These are phyloP conservation scores for Didymella pinodella DNA, from an alignment of 2,329 filamentous ascomycete species.

Conservation along the genomic window DNA sequence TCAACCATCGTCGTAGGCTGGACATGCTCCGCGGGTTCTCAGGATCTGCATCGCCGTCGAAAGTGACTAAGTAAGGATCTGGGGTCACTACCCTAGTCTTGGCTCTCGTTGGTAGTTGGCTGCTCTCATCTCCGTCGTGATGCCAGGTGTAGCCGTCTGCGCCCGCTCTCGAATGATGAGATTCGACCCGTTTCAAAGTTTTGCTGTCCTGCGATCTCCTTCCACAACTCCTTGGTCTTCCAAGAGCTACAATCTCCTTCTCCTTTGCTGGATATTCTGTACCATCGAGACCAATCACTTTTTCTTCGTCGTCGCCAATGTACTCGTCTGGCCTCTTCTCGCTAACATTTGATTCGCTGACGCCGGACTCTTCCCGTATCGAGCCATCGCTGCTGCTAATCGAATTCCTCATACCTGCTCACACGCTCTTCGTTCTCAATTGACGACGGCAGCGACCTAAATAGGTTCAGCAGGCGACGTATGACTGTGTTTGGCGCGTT, in stretches of 20 bases:
- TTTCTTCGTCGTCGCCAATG: constrained; percentile 26
- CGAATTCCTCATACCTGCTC: constrained; percentile 3
- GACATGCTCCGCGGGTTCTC: constrained; percentile 75
- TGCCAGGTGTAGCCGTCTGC: constrained; percentile 51
- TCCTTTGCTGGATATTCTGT: constrained; percentile 3
- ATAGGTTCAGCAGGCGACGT: neutral
- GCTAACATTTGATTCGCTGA: constrained; percentile 24
- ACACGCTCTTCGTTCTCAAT: neutral
- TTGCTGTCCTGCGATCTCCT: constrained; percentile 30
- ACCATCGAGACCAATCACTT: constrained; percentile 22
- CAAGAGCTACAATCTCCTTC: neutral
- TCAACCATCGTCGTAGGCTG: constrained; percentile 75
- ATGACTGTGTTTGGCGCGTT: neutral
- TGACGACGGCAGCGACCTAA: neutral
- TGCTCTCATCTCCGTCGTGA: constrained; percentile 37
- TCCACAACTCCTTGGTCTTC: constrained; percentile 12
- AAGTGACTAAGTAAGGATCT: constrained; percentile 71
- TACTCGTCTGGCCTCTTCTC: constrained; percentile 21
- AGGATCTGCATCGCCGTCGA: constrained; percentile 77
- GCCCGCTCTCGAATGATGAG: constrained; percentile 49
- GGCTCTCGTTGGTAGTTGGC: constrained; percentile 30
- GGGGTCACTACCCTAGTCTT: constrained; percentile 26
- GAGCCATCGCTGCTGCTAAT: constrained; percentile 18
- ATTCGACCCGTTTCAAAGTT: constrained; percentile 32
- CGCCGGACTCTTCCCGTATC: constrained; percentile 10